These are phyloP conservation scores for Rhynchospora breviuscula DNA, from an alignment of 176 grass and related monocot genomes.

Conservation along the genomic window DNA sequence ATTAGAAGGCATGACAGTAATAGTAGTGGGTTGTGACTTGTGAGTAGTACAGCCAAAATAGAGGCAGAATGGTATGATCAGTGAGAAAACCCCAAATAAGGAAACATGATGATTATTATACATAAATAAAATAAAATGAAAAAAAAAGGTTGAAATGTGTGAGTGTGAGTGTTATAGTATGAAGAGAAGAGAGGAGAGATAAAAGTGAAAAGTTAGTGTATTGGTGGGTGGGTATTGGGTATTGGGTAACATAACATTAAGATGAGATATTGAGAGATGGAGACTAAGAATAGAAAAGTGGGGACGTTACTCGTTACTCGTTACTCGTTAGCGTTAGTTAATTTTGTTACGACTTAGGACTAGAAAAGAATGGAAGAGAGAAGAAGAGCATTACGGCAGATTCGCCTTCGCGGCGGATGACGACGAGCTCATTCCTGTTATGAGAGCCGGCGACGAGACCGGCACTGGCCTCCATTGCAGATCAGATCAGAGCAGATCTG, in stretches of 20 bases:
- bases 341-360: too few relatives aligned
- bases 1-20: too few relatives aligned
- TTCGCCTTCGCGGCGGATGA: conserved; percentile 89
- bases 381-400: conserved; percentile 71
- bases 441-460: conserved; percentile 84
- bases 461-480: conserved; percentile 78
- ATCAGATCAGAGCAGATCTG: not conserved
- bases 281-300: not conserved
- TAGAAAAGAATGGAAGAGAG: too few relatives aligned
- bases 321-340: too few relatives aligned
- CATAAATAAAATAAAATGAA: not conserved
- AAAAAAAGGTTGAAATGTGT: not conserved
- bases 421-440: conserved; percentile 94
- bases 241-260: too few relatives aligned
- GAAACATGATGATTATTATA: not conserved
- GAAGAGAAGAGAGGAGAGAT: too few relatives aligned
- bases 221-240: too few relatives aligned
- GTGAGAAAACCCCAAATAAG: not conserved
- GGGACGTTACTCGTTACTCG: too few relatives aligned
- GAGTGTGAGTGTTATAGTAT: not conserved
- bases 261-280: too few relatives aligned
- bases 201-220: too few relatives aligned
- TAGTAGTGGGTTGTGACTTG: not conserved
- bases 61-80: too few relatives aligned
- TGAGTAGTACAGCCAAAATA: not conserved